phyloP scores from a whole-genome alignment of 805 yeast genomes.

The Ogataea trehaloabstinens region DNA sequence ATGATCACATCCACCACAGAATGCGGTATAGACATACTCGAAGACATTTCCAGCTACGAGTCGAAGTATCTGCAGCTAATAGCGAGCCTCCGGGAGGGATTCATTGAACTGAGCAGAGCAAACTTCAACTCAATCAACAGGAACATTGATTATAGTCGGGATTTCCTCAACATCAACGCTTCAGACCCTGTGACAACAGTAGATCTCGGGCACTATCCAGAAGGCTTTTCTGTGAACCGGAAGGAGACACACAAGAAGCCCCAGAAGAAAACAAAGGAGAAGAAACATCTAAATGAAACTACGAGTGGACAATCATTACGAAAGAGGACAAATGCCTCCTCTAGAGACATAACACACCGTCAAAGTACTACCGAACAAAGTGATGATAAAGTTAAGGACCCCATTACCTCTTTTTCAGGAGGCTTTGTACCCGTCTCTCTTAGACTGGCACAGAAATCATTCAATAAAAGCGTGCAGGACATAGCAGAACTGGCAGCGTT shows the following conservation, averaged over 20 bases:
- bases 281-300: conserved; percentile 1
- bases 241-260: not conserved
- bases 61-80: conserved; percentile 19
- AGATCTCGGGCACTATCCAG: not conserved
- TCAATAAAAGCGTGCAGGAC: conserved; percentile 7
- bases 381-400: conserved; percentile 13
- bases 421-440: conserved; percentile 25
- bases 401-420: conserved; percentile 26
- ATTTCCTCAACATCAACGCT: conserved; percentile 20
- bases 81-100: conserved; percentile 32
- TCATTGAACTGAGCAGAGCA: conserved; percentile 41
- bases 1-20: conserved; percentile 4
- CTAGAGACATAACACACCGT: no score
- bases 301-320: not conserved
- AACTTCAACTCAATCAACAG: conserved; percentile 32
- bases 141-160: conserved; percentile 15
- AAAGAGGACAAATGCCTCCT: not conserved
- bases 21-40: conserved; percentile 25
- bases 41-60: conserved; percentile 36
- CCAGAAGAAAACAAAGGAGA: conserved; percentile 3
- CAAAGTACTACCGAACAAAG: not conserved
- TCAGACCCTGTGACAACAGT: conserved; percentile 13
- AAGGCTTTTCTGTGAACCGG: not conserved
- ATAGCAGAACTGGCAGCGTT: conserved; percentile 14
- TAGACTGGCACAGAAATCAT: conserved; percentile 17